Conservation (phyloP, 805 yeast species). For the Yamadazyma phyllophila region DNA sequence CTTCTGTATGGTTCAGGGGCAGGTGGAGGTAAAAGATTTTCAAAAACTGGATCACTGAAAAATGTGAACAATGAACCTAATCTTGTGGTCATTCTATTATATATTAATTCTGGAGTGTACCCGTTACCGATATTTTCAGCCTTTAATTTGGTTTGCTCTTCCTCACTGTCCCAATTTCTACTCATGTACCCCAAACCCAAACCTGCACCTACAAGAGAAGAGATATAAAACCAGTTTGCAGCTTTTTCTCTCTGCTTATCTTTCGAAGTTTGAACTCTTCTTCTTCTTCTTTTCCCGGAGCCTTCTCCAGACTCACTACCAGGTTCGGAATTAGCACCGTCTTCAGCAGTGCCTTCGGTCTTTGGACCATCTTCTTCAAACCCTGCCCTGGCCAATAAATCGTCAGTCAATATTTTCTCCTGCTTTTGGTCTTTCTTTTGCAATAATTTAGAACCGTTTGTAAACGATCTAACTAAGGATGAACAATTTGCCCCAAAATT, state of each 20-base stretch:
- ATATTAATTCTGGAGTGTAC: slow-evolving; percentile 60
- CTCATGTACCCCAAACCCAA: slow-evolving; percentile 64
- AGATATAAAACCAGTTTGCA: slow-evolving; percentile 69
- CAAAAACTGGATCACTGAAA: slow-evolving; percentile 91
- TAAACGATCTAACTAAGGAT: background rate
- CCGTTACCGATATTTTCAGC: slow-evolving; percentile 58
- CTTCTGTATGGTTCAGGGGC: slow-evolving; percentile 88
- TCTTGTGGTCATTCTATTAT: slow-evolving; percentile 69
- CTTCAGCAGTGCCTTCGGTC: slow-evolving; percentile 14
- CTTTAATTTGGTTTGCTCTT: slow-evolving; percentile 54
- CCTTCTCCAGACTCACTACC: slow-evolving; percentile 4
- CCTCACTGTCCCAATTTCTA: slow-evolving; percentile 83
- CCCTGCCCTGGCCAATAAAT: slow-evolving; percentile 80
- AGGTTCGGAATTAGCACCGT: slow-evolving; percentile 5
- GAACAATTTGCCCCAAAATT: background rate
- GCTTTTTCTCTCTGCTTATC: slow-evolving; percentile 81
- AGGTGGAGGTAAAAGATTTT: slow-evolving; percentile 90
- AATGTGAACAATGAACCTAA: slow-evolving; percentile 71
- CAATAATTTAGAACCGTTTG: background rate
- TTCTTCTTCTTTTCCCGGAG: slow-evolving; percentile 34
- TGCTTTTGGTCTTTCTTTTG: slow-evolving; percentile 15
- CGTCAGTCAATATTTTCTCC: slow-evolving; percentile 65
- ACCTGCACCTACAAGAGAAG: slow-evolving; percentile 51
- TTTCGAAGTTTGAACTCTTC: slow-evolving; percentile 59
- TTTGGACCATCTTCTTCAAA: slow-evolving; percentile 46